Evolutionary conservation across 2,329 filamentous ascomycete species (phyloP).

Genomic region (Cladosporium sp.): DNA sequence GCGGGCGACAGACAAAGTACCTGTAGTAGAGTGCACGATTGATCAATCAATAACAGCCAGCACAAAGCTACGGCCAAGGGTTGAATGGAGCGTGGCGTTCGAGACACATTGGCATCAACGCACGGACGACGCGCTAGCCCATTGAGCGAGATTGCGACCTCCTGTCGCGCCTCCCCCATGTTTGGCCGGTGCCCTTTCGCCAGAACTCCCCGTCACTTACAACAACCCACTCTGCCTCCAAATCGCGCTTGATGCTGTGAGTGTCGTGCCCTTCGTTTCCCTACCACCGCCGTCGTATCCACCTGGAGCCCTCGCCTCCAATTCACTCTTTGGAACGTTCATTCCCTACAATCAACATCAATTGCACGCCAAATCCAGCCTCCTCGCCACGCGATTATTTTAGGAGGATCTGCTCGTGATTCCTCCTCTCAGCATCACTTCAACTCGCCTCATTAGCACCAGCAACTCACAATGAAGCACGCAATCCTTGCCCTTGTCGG

Average conservation of each 20-base stretch:
- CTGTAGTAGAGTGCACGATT: not conserved
- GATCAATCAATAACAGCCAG: not conserved
- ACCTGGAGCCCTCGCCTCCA: conserved; percentile 22
- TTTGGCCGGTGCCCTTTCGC: not conserved
- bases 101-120: not conserved
- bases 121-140: not conserved
- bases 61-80: not conserved
- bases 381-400: not conserved
- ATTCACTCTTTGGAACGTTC: conserved; percentile 27
- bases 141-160: conserved; percentile 12
- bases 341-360: conserved; percentile 11
- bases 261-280: conserved; percentile 3
- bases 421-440: not conserved
- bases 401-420: conserved; percentile 1
- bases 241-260: conserved; percentile 12
- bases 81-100: conserved; percentile 12
- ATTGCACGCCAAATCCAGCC: conserved; percentile 10
- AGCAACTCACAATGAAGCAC: conserved; percentile 28
- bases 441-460: not conserved
- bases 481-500: conserved; percentile 41
- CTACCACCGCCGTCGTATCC: conserved; percentile 10
- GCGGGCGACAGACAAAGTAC: not conserved
- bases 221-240: conserved; percentile 2
- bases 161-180: conserved; percentile 11
- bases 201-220: conserved; percentile 7